Evolutionary conservation across 768 basidiomycete genomes (phyloP).

Genomic region (Lactarius pseudohatsudake): DNA sequence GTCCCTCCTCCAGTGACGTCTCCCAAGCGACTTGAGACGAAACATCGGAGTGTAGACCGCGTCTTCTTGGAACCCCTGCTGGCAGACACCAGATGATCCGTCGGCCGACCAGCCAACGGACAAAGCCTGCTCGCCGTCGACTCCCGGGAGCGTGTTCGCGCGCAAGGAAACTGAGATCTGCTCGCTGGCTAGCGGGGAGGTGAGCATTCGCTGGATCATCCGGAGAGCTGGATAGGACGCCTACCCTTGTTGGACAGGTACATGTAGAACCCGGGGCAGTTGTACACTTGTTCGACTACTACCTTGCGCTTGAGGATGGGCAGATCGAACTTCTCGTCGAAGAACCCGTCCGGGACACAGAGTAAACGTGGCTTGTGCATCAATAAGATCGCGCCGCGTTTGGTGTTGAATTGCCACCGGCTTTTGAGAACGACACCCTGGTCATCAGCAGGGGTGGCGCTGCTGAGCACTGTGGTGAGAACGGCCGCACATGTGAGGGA

Average conservation of each 20-base stretch:
- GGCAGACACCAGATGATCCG: conserved; percentile 11
- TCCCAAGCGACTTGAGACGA: not conserved
- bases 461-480: not conserved
- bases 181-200: conserved; percentile 9
- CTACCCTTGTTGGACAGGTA: conserved; percentile 19
- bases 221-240: not conserved
- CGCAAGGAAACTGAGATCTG: conserved; percentile 9
- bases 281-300: conserved; percentile 11
- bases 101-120: conserved; percentile 6
- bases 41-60: conserved; percentile 13
- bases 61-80: not conserved
- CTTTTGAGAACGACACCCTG: not conserved
- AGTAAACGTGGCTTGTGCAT: conserved; percentile 12
- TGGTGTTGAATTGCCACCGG: conserved; percentile 16
- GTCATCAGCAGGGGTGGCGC: not conserved
- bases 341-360: conserved; percentile 10
- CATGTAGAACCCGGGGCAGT: conserved; percentile 19
- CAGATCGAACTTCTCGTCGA: not conserved
- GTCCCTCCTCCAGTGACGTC: conserved; percentile 8
- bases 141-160: not conserved
- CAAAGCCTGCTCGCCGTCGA: not conserved
- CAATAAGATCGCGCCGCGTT: conserved; percentile 22
- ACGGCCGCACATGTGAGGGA: not conserved
- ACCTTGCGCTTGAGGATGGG: conserved; percentile 12
- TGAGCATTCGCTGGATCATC: not conserved